Evolutionary conservation across 176 grass and related monocot genomes (phyloP).

Genomic region (Phoenix dactylifera): DNA sequence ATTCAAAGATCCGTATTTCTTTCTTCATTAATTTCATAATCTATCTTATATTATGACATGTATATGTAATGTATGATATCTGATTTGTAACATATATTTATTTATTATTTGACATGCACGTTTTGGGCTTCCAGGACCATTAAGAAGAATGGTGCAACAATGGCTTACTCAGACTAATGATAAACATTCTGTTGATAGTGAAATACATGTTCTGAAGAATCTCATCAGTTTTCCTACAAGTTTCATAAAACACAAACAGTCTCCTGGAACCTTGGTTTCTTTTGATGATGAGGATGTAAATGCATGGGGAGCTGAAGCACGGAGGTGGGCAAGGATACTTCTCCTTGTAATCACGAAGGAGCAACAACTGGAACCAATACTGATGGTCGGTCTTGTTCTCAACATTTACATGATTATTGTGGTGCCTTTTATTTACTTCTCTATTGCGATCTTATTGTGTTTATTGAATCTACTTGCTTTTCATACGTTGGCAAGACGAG

Average conservation of each 20-base stretch:
- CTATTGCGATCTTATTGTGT: too few relatives aligned
- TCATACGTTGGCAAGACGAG: too few relatives aligned
- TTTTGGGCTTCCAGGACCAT: constrained; percentile 38
- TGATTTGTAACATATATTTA: too few relatives aligned
- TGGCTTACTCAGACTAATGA: constrained; percentile 54
- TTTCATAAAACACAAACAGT: constrained; percentile 41
- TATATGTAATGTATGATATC: too few relatives aligned
- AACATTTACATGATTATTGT: background rate
- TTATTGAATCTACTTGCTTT: too few relatives aligned
- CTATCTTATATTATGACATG: too few relatives aligned
- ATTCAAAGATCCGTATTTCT: too few relatives aligned
- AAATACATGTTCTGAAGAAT: constrained; percentile 38
- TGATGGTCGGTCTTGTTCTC: constrained; percentile 36
- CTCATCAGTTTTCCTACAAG: constrained; percentile 62
- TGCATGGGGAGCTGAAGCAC: constrained; percentile 80
- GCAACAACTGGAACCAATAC: constrained; percentile 47
- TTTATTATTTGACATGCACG: background rate
- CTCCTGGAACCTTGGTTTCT: constrained; percentile 27
- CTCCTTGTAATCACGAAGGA: constrained; percentile 60
- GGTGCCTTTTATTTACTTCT: background rate
- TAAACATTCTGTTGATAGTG: constrained; percentile 20
- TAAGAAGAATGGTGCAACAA: constrained; percentile 53
- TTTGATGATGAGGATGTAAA: constrained; percentile 86
- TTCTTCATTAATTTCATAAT: too few relatives aligned
- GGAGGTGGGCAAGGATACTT: constrained; percentile 80